Evolutionary conservation across 2,329 filamentous ascomycete species (phyloP), one percentile per base, ranked within the genome.

Genomic region (Pseudogymnoascus sp.): DNA sequence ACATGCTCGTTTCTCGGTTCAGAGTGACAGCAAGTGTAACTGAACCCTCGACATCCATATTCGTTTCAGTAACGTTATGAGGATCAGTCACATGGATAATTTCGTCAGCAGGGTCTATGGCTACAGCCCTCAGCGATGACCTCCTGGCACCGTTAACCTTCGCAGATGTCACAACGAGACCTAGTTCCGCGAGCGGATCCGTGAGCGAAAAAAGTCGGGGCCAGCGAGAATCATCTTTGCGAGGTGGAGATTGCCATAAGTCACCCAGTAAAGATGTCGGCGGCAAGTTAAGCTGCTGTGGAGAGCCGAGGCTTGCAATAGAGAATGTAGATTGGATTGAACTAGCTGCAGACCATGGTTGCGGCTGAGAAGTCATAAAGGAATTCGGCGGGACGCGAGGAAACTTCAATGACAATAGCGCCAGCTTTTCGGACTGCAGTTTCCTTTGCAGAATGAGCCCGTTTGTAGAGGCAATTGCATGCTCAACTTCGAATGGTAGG

Each of bases 401-500:
- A 64, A 84, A 82, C 65, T 78, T 84, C 62, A 87, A 75, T 21
- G 83, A 80, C 21, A 84, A 77, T 5, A 83, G 77, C 1, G 78
- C 76, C 8, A 78, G 70, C 64, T 75, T 81, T 64, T 84, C 81
- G 8, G 77, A 73, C 64, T 80, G 81, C 44, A 87, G 79, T 72
- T 89, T 96, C 65, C 93, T 84, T 75, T 97, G 93, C 63, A 99
- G 85, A 18, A 99, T 83, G 60, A 97, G 82, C 25, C 95, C 95
- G 34, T 86, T 82, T 5, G 92, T 89, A 11, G 90, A 90, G 37
- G 93, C 86, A 74, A 93, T 91, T 31, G 90, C 92, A 62, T 86
- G 86, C 72, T 96, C 91, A 44, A 97, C 89, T 76, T 97, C 93
- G 72, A 99, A 99, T 1, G 93, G 93, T 72, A 99, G 85, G 73